Evolutionary conservation across 148 eudicot species (phyloP).

Genomic region (Rhododendron ovatum): DNA sequence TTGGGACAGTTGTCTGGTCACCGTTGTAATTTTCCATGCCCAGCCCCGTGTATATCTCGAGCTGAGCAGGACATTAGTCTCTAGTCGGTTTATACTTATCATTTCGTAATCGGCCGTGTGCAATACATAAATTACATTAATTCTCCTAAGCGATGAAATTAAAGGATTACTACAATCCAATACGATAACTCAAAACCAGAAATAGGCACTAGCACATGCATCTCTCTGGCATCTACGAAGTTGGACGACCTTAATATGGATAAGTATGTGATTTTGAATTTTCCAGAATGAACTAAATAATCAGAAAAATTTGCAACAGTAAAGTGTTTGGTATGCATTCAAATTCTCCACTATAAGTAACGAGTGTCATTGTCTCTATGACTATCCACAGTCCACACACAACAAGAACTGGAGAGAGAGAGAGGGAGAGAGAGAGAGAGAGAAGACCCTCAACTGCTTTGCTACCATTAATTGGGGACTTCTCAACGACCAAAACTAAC

Average conservation of each 20-base stretch:
- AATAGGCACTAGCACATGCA: neutral
- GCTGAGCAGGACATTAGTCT: too few species aligned
- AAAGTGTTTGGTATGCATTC: neutral
- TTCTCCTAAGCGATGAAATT: too few species aligned
- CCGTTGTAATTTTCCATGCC: too few species aligned
- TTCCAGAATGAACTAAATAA: neutral
- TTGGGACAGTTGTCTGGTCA: too few species aligned
- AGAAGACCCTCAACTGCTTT: neutral
- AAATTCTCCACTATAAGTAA: neutral
- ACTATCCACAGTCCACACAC: neutral
- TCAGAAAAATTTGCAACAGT: neutral
- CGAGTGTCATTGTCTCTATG: neutral
- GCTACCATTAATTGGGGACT: neutral
- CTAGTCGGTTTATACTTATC: too few species aligned
- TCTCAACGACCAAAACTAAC: conserved; percentile 25
- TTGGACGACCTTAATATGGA: neutral
- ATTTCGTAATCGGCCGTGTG: too few species aligned
- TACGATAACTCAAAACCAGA: too few species aligned
- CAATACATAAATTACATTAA: too few species aligned
- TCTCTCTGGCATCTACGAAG: neutral
- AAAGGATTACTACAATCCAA: too few species aligned
- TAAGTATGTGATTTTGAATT: neutral
- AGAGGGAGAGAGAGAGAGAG: neutral
- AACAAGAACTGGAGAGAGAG: too few species aligned
- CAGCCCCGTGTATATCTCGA: too few species aligned